phyloP scores from a whole-genome alignment of 2,329 filamentous ascomycete species.

The Penicillium concentricum region DNA sequence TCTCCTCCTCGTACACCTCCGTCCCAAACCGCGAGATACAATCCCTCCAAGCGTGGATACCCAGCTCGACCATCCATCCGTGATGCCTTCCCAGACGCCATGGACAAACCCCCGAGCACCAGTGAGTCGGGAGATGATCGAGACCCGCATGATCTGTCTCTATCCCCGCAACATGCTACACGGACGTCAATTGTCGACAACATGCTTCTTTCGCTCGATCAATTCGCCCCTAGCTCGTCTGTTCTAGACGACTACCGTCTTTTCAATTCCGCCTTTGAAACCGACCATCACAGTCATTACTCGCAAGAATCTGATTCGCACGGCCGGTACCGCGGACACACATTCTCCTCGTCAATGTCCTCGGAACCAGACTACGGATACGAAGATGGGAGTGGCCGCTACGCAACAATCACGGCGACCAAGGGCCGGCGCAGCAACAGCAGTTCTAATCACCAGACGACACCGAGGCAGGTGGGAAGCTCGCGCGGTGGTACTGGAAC shows the following conservation, averaged over 20 bases:
- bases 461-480: constrained; percentile 63
- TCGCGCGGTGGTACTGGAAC: constrained; percentile 45
- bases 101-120: constrained; percentile 33
- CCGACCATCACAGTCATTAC: constrained; percentile 35
- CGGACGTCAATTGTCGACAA: constrained; percentile 93
- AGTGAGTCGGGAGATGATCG: constrained; percentile 42
- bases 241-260: constrained; percentile 38
- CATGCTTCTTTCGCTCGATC: constrained; percentile 90
- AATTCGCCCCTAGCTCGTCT: constrained; percentile 54
- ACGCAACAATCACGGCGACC: constrained; percentile 38
- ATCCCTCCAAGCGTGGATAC: constrained; percentile 28
- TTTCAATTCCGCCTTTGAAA: constrained; percentile 43
- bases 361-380: constrained; percentile 54
- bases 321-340: constrained; percentile 56
- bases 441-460: constrained; percentile 68
- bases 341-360: constrained; percentile 59
- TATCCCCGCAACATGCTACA: constrained; percentile 72
- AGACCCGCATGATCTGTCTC: constrained; percentile 72
- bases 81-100: constrained; percentile 42
- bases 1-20: constrained; percentile 45
- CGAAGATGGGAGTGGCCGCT: constrained; percentile 41
- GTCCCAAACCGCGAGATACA: constrained; percentile 34
- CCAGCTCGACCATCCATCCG: constrained; percentile 37
- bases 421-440: constrained; percentile 73
- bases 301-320: constrained; percentile 33